Evolutionary conservation across 2,329 filamentous ascomycete genomes (phyloP).

Genomic region (Verticillium nonalfalfae): DNA sequence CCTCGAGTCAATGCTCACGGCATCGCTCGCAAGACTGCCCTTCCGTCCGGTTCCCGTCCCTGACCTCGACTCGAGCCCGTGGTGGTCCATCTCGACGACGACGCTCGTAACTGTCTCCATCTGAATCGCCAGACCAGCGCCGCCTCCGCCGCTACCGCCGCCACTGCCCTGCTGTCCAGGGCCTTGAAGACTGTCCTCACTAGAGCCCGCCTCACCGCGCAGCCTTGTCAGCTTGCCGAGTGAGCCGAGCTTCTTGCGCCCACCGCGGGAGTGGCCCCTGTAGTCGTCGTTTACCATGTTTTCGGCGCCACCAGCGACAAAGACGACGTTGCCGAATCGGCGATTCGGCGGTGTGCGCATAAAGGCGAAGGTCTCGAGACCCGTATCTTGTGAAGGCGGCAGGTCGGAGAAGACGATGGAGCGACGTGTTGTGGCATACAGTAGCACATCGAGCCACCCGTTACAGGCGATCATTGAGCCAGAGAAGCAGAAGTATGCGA

Average conservation of each 20-base stretch:
- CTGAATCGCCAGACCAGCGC: constrained; percentile 25
- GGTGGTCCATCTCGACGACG: constrained; percentile 25
- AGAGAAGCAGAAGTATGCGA: constrained; percentile 52
- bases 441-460: constrained; percentile 46
- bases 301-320: constrained; percentile 18
- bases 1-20: background rate
- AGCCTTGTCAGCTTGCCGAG: constrained; percentile 4
- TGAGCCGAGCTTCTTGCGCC: constrained; percentile 4
- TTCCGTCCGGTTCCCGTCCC: background rate
- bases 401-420: constrained; percentile 42
- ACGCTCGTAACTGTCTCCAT: constrained; percentile 37
- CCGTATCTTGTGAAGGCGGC: constrained; percentile 35
- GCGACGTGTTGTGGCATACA: constrained; percentile 46
- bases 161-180: background rate
- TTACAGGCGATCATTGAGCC: constrained; percentile 53
- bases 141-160: background rate
- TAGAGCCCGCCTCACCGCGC: background rate
- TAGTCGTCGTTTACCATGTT: background rate
- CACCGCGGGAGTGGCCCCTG: background rate
- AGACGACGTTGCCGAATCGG: constrained; percentile 34
- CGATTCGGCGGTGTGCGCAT: constrained; percentile 29
- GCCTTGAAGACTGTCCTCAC: background rate
- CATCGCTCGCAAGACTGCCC: background rate
- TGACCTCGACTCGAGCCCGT: background rate
- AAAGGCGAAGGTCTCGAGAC: constrained; percentile 45